phyloP scores from a whole-genome alignment of 768 basidiomycete species.

The Termitomyces sp. region DNA sequence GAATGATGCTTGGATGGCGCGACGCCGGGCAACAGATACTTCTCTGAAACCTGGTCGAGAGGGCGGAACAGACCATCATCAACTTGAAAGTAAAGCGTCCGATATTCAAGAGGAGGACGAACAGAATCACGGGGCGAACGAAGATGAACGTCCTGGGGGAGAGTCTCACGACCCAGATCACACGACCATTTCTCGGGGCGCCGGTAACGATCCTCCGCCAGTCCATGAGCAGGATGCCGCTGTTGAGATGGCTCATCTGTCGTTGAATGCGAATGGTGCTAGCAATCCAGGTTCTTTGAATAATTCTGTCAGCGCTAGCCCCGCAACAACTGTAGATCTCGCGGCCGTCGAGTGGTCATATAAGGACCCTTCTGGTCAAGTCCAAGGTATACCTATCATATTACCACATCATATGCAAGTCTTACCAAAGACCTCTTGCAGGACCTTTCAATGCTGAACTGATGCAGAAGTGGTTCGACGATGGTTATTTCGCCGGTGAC shows the following conservation, averaged over 20 bases:
- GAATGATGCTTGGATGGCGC: constrained; percentile 67
- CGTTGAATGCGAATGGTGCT: constrained; percentile 13
- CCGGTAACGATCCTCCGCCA: neutral
- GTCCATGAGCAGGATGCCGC: neutral
- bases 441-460: constrained; percentile 86
- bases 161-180: neutral
- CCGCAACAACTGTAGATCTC: constrained; percentile 50
- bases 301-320: constrained; percentile 16
- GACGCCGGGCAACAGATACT: constrained; percentile 60
- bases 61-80: constrained; percentile 33
- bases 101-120: constrained; percentile 66
- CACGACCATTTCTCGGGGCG: neutral
- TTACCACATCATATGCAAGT: constrained; percentile 6
- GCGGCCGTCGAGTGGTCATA: constrained; percentile 84
- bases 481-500: constrained; percentile 82
- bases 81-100: constrained; percentile 35
- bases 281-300: constrained; percentile 13
- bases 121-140: constrained; percentile 19
- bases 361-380: constrained; percentile 85
- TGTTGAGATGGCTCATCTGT: constrained; percentile 13
- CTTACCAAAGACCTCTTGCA: constrained; percentile 24
- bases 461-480: constrained; percentile 95
- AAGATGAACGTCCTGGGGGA: constrained; percentile 1
- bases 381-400: constrained; percentile 64
- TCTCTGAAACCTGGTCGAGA: constrained; percentile 42